Evolutionary conservation across 148 eudicot genomes (phyloP).

Genomic region (Fagopyrum esculentum): DNA sequence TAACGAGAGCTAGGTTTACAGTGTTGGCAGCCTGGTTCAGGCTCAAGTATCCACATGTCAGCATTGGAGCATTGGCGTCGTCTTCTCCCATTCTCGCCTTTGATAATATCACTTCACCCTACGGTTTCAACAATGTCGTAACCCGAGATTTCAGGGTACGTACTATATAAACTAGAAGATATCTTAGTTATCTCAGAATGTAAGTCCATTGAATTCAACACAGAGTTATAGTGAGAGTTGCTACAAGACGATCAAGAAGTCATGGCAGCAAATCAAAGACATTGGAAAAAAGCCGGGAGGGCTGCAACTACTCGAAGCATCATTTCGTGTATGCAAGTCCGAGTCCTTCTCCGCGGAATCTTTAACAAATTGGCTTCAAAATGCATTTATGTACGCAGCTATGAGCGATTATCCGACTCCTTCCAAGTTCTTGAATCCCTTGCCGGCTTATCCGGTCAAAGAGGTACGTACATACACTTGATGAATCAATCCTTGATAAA

Average conservation of each 20-base stretch:
- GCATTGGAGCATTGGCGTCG: conserved; percentile 86
- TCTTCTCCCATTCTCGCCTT: conserved; percentile 86
- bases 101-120: conserved; percentile 48
- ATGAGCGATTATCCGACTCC: conserved; percentile 84
- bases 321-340: conserved; percentile 65
- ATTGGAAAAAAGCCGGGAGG: conserved; percentile 45
- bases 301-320: conserved; percentile 43
- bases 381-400: conserved; percentile 79
- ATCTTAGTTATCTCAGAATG: neutral
- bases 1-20: conserved; percentile 7
- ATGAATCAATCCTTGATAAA: neutral
- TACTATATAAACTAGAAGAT: conserved; percentile 13
- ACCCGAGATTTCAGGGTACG: conserved; percentile 64
- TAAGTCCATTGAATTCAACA: conserved; percentile 5
- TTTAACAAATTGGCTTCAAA: conserved; percentile 53
- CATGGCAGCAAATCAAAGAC: conserved; percentile 51
- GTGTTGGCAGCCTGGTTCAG: conserved; percentile 97
- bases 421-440: conserved; percentile 61
- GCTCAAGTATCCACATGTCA: conserved; percentile 80
- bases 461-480: conserved; percentile 48
- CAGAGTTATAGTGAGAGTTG: conserved; percentile 79
- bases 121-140: conserved; percentile 65
- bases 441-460: conserved; percentile 80
- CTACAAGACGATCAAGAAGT: conserved; percentile 65
- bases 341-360: neutral